phyloP scores from a whole-genome alignment of 1,284 basidiomycete species.

The Ganoderma leucocontextum region DNA sequence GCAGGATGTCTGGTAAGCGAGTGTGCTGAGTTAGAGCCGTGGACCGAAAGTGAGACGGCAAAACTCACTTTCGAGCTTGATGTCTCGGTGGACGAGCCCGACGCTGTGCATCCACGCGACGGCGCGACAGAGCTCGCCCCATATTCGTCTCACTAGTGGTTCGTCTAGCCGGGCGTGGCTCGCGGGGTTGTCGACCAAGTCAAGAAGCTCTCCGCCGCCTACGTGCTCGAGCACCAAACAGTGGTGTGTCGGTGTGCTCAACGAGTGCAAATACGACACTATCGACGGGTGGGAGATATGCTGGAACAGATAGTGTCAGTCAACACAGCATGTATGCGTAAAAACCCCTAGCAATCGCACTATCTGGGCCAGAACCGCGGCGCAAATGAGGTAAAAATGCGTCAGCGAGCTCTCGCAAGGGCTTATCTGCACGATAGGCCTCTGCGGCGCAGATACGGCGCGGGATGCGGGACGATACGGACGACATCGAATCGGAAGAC shows the following conservation, averaged over 20 bases:
- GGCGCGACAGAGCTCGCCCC: slow-evolving; percentile 81
- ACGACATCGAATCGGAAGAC: slow-evolving; percentile 24
- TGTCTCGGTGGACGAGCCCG: slow-evolving; percentile 89
- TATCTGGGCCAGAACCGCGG: neutral
- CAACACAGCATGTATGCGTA: neutral
- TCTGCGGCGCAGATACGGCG: slow-evolving; percentile 6
- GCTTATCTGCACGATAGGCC: slow-evolving; percentile 5
- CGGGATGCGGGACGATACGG: slow-evolving; percentile 1
- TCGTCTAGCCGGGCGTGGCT: slow-evolving; percentile 60
- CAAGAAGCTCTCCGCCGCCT: slow-evolving; percentile 86
- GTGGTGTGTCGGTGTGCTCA: slow-evolving; percentile 80
- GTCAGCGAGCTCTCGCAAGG: neutral
- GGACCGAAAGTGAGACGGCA: slow-evolving; percentile 1
- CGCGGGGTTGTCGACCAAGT: slow-evolving; percentile 73
- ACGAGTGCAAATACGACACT: slow-evolving; percentile 74
- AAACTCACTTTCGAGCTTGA: slow-evolving; percentile 91
- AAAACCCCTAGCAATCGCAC: neutral
- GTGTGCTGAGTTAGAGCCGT: neutral
- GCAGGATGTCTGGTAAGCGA: slow-evolving; percentile 56
- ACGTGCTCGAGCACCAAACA: slow-evolving; percentile 85
- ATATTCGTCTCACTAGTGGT: slow-evolving; percentile 76
- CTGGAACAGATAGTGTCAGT: slow-evolving; percentile 44
- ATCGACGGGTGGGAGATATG: slow-evolving; percentile 89
- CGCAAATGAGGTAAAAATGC: neutral
- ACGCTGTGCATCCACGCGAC: slow-evolving; percentile 93